Base-by-base conservation (phyloP, 371 early-diverging fungal genomes). In the Mucor circinelloides region DNA sequence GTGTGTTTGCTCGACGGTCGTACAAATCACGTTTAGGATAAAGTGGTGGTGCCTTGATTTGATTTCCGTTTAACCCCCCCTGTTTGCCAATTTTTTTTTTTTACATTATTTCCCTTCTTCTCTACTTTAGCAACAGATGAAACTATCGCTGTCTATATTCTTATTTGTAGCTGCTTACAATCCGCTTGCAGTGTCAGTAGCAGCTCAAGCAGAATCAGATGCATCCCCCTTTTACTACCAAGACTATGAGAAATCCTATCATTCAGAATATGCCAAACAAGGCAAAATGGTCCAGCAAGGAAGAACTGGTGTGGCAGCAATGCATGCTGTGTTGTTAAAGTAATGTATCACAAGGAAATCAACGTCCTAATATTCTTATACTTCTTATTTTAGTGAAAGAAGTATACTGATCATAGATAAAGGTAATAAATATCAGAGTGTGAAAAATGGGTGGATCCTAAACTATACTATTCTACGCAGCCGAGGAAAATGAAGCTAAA, bases 231-330 rank as follows among this genome's bases (percentile, higher is more conserved):
- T 71, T 40, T 67, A 50, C 21, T 63, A 71, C 28, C 66, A 62
- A 52, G 59, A 50, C 9, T 31, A 63, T 6, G 27, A 54, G 50
- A 32, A 54, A 58, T 42, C 59, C 52, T 63, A 30, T 68, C 38
- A 58, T 1, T 75, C 80, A 7, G 60, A 69, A 46, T 71, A 75
- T 70, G 69, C 70, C 32, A 64, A 46, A 19, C 63, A 75, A 2
- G 83, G 83, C 32, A 80, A 76, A 70, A 82, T 82, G 78, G 74
- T 75, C 25, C 80, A 80, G 59, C 71, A 52, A 31, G 83, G 83
- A 28, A 68, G 72, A 27, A 80, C 83, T 0, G 83, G 83, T 27
- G 83, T 80, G 17, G 70, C 80, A 21, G 83, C 80, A 21, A 80
- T 80, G 80, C 80, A 83, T 52, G 83, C 80, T 21, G 70, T 72